Conservation (phyloP, 176 grass and related monocot species). For the Triticum turgidum region DNA sequence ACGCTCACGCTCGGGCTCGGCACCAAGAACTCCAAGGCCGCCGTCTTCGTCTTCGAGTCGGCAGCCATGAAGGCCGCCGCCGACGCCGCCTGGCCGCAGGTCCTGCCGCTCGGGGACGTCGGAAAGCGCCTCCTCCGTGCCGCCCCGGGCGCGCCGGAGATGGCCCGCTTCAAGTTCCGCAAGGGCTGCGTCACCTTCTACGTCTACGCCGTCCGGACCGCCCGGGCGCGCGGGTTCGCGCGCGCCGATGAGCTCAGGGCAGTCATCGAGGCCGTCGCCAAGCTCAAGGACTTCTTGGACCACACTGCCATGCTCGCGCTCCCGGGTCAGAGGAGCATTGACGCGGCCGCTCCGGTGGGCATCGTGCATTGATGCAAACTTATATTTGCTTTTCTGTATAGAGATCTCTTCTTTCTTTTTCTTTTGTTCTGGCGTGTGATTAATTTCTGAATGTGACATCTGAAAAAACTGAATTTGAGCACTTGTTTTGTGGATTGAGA, state of each 20-base stretch:
- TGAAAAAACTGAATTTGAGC: background rate
- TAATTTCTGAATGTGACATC: slow-evolving; percentile 31
- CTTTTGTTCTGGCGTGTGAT: slow-evolving; percentile 23
- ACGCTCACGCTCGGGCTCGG: slow-evolving; percentile 89
- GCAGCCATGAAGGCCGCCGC: slow-evolving; percentile 67
- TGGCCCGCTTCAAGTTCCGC: slow-evolving; percentile 94
- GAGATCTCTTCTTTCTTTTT: background rate
- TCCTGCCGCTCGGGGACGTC: slow-evolving; percentile 84
- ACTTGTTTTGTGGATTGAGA: slow-evolving; percentile 13
- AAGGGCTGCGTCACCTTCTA: slow-evolving; percentile 97
- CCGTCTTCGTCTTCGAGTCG: slow-evolving; percentile 90
- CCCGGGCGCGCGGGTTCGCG: slow-evolving; percentile 66
- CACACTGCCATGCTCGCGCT: slow-evolving; percentile 95
- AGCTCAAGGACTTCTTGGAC: slow-evolving; percentile 88
- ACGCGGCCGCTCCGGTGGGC: slow-evolving; percentile 19
- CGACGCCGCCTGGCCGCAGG: slow-evolving; percentile 64
- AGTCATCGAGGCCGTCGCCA: slow-evolving; percentile 68
- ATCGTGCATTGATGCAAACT: slow-evolving; percentile 30
- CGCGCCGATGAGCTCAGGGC: slow-evolving; percentile 73
- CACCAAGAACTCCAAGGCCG: slow-evolving; percentile 86
- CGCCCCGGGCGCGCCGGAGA: slow-evolving; percentile 51
- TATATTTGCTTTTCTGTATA: slow-evolving; percentile 20
- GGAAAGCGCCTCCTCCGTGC: slow-evolving; percentile 69
- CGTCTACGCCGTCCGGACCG: slow-evolving; percentile 74
- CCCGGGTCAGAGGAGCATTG: slow-evolving; percentile 78